phyloP scores from a whole-genome alignment of 768 basidiomycete species.

The Leucocoprinus sp. region DNA sequence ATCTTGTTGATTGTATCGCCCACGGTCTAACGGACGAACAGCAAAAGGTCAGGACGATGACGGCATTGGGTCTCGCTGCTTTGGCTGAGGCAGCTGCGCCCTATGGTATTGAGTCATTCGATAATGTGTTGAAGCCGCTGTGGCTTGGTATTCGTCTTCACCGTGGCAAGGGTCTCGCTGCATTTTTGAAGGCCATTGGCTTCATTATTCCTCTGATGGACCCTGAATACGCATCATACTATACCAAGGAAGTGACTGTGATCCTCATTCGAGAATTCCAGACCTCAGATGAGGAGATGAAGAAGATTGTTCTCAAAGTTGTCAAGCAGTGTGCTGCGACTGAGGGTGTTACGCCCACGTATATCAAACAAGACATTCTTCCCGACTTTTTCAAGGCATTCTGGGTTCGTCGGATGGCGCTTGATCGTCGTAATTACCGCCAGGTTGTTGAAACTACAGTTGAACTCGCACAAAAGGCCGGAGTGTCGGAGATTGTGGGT shows the following conservation, averaged over 20 bases:
- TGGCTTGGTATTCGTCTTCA: constrained; percentile 94
- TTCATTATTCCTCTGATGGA: constrained; percentile 99
- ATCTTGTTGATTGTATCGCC: constrained; percentile 93
- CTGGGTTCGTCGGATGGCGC: constrained; percentile 97
- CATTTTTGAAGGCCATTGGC: constrained; percentile 95
- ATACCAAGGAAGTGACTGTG: constrained; percentile 95
- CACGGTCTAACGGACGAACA: constrained; percentile 91
- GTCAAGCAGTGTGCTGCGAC: constrained; percentile 99
- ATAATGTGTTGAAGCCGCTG: constrained; percentile 89
- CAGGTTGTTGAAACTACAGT: constrained; percentile 99
- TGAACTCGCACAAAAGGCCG: constrained; percentile 94
- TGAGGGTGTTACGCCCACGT: constrained; percentile 92
- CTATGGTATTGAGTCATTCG: constrained; percentile 99
- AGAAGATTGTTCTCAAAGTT: constrained; percentile 98
- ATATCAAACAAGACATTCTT: constrained; percentile 95
- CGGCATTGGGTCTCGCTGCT: constrained; percentile 84
- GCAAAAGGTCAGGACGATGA: constrained; percentile 96
- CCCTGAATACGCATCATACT: constrained; percentile 98
- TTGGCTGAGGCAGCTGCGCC: constrained; percentile 96
- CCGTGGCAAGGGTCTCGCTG: constrained; percentile 90
- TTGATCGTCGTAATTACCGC: constrained; percentile 91
- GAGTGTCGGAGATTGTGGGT: constrained; percentile 94
- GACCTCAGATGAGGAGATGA: constrained; percentile 99
- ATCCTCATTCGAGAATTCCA: constrained; percentile 98
- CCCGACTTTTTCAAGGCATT: constrained; percentile 99